phyloP scores from a whole-genome alignment of 2,329 filamentous ascomycete species.

The Talaromyces sp. region DNA sequence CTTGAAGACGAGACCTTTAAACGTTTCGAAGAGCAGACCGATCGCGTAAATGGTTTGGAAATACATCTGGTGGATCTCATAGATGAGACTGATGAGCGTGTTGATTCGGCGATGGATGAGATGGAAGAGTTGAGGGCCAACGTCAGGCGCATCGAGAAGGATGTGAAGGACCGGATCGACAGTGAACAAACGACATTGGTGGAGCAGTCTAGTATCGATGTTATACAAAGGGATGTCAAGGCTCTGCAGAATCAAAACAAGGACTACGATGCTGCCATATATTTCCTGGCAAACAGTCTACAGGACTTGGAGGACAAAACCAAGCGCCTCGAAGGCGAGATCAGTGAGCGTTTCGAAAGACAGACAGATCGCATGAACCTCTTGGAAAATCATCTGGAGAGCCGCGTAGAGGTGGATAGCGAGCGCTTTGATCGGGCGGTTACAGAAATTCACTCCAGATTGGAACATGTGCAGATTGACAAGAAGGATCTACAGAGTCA shows the following conservation, averaged over 20 bases:
- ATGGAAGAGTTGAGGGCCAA: not conserved
- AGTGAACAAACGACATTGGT: not conserved
- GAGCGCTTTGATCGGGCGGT: not conserved
- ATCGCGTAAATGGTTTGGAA: not conserved
- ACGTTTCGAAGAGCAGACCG: no score
- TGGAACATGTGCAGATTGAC: not conserved
- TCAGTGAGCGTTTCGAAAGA: not conserved
- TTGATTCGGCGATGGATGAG: not conserved
- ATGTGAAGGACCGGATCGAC: not conserved
- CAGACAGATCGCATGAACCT: not conserved
- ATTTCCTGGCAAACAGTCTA: no score
- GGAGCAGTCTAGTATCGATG: not conserved
- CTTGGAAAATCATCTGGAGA: not conserved
- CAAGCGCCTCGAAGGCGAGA: not conserved
- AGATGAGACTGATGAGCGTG: not conserved
- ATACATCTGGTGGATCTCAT: not conserved
- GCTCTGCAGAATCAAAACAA: not conserved
- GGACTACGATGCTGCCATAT: no score
- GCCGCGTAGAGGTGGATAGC: no score
- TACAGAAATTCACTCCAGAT: not conserved
- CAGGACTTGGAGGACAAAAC: no score
- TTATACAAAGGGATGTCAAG: not conserved
- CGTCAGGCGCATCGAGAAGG: not conserved
- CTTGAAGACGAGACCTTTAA: not conserved
- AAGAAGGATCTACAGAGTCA: not conserved